Evolutionary conservation across 139 green algal species (phyloP).

Genomic region (Tetradesmus obliquus): DNA sequence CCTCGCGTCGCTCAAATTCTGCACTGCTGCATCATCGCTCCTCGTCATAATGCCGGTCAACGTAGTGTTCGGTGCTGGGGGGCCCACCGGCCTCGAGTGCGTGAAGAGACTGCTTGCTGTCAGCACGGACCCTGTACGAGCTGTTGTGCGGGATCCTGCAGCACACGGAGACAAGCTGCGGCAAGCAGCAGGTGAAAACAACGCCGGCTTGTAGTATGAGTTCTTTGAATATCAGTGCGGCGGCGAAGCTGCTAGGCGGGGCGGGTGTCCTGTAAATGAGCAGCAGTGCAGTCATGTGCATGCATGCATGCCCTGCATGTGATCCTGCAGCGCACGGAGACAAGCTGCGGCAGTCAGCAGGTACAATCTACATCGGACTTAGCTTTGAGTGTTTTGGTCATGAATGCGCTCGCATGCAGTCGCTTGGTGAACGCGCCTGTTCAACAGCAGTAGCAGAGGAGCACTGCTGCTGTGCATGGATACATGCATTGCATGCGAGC

Average conservation of each 20-base stretch:
- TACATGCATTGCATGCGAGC: neutral
- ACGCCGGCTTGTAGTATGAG: neutral
- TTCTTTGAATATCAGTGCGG: neutral
- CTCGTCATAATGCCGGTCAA: conserved; percentile 23
- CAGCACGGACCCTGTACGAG: conserved; percentile 32
- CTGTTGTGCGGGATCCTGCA: conserved; percentile 39
- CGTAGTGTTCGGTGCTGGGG: conserved; percentile 72
- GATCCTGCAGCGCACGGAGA: too few species aligned
- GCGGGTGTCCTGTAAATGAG: too few species aligned
- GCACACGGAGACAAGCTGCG: conserved; percentile 11
- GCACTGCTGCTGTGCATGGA: neutral
- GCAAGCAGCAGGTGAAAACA: conserved; percentile 20
- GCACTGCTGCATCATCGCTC: too few species aligned
- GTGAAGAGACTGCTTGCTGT: conserved; percentile 61
- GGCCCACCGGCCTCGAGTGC: conserved; percentile 63
- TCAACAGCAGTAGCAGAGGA: neutral
- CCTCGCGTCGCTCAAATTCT: too few species aligned
- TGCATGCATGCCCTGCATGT: neutral
- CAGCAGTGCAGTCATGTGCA: neutral
- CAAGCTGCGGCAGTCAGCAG: too few species aligned
- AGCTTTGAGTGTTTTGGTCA: neutral
- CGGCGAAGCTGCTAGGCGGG: neutral
- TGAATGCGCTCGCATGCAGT: neutral
- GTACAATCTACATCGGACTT: too few species aligned
- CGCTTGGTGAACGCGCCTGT: too few species aligned